Evolutionary conservation across 495 filamentous ascomycete genomes (phyloP).

Genomic region (Entonaema liquescens): DNA sequence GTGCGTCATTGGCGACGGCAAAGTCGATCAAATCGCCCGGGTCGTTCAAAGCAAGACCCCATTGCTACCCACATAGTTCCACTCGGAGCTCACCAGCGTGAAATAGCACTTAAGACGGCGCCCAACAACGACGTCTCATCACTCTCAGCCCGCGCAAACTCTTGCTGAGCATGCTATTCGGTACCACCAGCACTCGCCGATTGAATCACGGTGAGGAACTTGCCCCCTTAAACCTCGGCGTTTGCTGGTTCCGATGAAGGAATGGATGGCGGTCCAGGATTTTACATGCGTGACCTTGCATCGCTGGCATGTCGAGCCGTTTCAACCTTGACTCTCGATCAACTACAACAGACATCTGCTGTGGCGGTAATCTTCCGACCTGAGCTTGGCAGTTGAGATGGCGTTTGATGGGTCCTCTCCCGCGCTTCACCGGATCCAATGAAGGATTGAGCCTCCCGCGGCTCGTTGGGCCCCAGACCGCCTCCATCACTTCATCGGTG

Average conservation of each 20-base stretch:
- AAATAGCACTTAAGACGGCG: slow-evolving; percentile 9
- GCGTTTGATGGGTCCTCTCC: slow-evolving; percentile 1
- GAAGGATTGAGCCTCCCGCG: slow-evolving; percentile 6
- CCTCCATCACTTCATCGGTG: not conserved
- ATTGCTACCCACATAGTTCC: slow-evolving; percentile 32
- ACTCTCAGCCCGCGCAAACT: slow-evolving; percentile 29
- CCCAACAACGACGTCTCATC: slow-evolving; percentile 1
- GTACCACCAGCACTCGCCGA: not conserved
- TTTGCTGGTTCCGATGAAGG: slow-evolving; percentile 15
- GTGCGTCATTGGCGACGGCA: slow-evolving; percentile 7
- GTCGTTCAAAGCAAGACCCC: slow-evolving; percentile 5
- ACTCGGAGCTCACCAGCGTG: slow-evolving; percentile 20
- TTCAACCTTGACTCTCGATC: slow-evolving; percentile 24
- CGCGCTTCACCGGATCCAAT: not conserved
- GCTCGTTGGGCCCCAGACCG: slow-evolving; percentile 5
- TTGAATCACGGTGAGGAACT: not conserved
- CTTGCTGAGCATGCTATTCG: slow-evolving; percentile 11
- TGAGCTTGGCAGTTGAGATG: slow-evolving; percentile 18
- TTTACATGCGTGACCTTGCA: slow-evolving; percentile 3
- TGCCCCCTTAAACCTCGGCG: not conserved
- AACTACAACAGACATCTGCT: not conserved
- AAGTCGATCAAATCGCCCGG: not conserved
- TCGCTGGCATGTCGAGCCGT: slow-evolving; percentile 8
- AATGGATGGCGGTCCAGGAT: slow-evolving; percentile 13
- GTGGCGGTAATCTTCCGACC: slow-evolving; percentile 15